phyloP scores from a whole-genome alignment of 225 moss, liverwort and hornwort genomes.

The Bryum argenteum region DNA sequence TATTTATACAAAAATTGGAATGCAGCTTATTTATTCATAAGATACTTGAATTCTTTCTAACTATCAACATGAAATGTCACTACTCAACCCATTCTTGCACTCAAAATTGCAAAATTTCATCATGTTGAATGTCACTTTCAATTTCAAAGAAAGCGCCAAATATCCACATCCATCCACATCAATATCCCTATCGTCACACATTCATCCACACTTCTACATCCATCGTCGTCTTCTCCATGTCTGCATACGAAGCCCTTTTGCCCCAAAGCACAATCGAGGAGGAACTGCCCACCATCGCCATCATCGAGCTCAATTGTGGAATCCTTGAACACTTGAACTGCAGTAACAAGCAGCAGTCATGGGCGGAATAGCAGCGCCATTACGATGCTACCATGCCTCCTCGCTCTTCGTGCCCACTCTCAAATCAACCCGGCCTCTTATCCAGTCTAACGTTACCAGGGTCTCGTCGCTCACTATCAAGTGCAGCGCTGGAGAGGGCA shows the following conservation, averaged over 20 bases:
- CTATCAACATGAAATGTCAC: too few relatives aligned
- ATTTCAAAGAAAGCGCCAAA: too few relatives aligned
- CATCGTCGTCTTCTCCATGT: background rate
- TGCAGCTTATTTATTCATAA: too few relatives aligned
- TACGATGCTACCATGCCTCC: conserved; percentile 35
- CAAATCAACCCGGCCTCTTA: background rate
- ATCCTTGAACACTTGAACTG: background rate
- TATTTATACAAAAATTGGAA: too few relatives aligned
- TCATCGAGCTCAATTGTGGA: background rate
- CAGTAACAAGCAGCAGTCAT: conserved; percentile 15
- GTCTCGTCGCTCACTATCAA: conserved; percentile 22
- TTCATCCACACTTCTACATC: conserved; percentile 8
- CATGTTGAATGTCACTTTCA: too few relatives aligned
- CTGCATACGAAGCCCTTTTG: background rate
- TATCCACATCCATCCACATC: too few relatives aligned
- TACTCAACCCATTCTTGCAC: too few relatives aligned
- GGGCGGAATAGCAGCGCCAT: conserved; percentile 39
- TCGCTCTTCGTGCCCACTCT: conserved; percentile 23
- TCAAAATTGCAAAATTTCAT: too few relatives aligned
- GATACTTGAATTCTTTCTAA: too few relatives aligned
- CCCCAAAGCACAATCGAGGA: background rate
- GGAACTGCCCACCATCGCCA: background rate
- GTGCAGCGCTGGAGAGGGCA: conserved; percentile 15
- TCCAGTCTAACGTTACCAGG: background rate
- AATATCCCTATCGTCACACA: background rate